Percentiles rank a stretch among this genome's conserved stretches.
These are phyloP conservation scores for Gymnopilus junonius DNA, from an alignment of 768 basidiomycete genomes.

Conservation along the genomic window DNA sequence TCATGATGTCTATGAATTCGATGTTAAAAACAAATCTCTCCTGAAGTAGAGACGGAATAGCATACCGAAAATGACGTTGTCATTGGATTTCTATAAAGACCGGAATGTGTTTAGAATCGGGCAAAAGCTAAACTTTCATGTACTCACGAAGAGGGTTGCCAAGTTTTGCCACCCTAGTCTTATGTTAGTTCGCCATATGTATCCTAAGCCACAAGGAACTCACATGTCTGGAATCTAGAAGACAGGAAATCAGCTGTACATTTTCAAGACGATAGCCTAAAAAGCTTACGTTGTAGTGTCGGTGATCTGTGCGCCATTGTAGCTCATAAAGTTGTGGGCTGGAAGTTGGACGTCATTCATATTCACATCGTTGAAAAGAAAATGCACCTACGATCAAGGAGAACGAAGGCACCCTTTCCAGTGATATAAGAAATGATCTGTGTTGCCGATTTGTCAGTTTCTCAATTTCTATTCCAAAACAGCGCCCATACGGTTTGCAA, in stretches of 20 bases:
- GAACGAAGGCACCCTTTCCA: slow-evolving; percentile 57
- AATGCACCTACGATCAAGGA: slow-evolving; percentile 53
- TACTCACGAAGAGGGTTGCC: slow-evolving; percentile 54
- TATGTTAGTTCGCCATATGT: background rate
- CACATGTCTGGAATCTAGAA: slow-evolving; percentile 54
- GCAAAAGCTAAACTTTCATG: background rate
- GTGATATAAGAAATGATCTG: slow-evolving; percentile 66
- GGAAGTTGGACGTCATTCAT: background rate
- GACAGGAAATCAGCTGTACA: background rate
- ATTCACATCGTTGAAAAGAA: background rate
- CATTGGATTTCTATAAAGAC: slow-evolving; percentile 44
- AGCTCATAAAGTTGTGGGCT: slow-evolving; percentile 69
- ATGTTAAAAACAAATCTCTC: background rate
- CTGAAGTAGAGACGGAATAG: background rate
- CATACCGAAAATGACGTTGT: slow-evolving; percentile 55
- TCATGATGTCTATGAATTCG: slow-evolving; percentile 49
- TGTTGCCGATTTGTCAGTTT: background rate
- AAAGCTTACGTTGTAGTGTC: slow-evolving; percentile 49
- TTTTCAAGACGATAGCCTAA: background rate
- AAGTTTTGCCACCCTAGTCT: slow-evolving; percentile 59
- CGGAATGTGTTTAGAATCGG: background rate
- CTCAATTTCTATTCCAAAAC: background rate
- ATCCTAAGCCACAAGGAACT: slow-evolving; percentile 16
- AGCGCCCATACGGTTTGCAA: slow-evolving; percentile 44
- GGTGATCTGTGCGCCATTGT: slow-evolving; percentile 55